A percentile compares a stretch with the other conserved stretches of the same genome.
Evolutionary conservation across 1,284 basidiomycete genomes (phyloP).

Genomic region (Tausonia pullulans): DNA sequence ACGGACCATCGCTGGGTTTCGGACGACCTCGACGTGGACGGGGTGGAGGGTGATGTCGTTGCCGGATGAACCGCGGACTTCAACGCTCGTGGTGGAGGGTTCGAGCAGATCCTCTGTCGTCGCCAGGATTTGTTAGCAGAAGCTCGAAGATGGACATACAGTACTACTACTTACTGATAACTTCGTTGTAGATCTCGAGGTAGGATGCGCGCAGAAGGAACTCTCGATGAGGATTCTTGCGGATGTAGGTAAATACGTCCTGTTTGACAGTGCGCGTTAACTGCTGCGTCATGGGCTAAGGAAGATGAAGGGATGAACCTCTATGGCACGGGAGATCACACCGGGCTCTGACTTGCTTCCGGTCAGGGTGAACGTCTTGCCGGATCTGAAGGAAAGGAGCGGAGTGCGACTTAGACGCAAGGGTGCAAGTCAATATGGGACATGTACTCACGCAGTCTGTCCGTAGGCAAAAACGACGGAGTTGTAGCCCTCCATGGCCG

Average conservation of each 20-base stretch:
- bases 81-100: conserved; percentile 19
- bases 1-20: conserved; percentile 70
- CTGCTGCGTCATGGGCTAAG: no score
- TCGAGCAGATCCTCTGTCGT: conserved; percentile 27
- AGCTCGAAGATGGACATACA: no score
- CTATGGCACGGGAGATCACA: conserved; percentile 85
- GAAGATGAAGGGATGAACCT: conserved; percentile 21
- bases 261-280: conserved; percentile 30
- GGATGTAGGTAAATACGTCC: conserved; percentile 67
- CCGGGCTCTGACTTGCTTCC: conserved; percentile 77
- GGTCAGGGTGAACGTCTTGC: conserved; percentile 83
- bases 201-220: conserved; percentile 90
- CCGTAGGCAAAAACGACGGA: conserved; percentile 90
- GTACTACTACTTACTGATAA: conserved; percentile 58
- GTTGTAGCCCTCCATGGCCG: conserved; percentile 94
- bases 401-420: conserved; percentile 21
- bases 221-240: conserved; percentile 55
- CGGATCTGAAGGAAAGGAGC: conserved; percentile 34
- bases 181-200: conserved; percentile 94
- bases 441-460: conserved; percentile 33
- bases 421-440: conserved; percentile 21
- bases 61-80: conserved; percentile 28
- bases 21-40: conserved; percentile 81
- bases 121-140: no score
- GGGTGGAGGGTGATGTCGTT: conserved; percentile 53